A percentile compares a stretch with the other conserved stretches of the same genome.
Evolutionary conservation across 441 rosid genomes (phyloP).

Genomic region (Hypseocharis bilobata): DNA sequence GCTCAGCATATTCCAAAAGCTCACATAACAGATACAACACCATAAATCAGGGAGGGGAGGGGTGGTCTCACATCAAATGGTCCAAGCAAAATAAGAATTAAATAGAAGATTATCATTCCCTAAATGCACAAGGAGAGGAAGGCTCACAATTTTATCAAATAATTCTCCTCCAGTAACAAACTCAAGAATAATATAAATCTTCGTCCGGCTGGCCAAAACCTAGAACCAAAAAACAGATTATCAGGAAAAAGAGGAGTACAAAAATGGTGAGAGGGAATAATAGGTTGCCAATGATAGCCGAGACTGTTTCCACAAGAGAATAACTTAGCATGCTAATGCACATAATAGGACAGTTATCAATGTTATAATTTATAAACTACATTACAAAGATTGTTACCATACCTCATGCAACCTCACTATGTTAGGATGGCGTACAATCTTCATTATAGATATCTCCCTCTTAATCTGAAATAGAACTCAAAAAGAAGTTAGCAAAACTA

Average conservation of each 20-base stretch:
- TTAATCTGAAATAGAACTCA: conserved; percentile 44
- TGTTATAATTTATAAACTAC: neutral
- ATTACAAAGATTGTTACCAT: conserved; percentile 17
- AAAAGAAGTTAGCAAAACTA: conserved; percentile 8
- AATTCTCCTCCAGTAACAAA: conserved; percentile 86
- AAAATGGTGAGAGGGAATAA: conserved; percentile 6
- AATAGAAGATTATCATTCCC: neutral
- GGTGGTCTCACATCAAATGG: neutral
- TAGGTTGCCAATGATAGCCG: neutral
- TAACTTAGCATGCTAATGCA: neutral
- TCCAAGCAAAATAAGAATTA: neutral
- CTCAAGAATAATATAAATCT: conserved; percentile 82
- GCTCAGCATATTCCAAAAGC: neutral
- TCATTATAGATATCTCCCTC: conserved; percentile 91
- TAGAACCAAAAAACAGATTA: conserved; percentile 21
- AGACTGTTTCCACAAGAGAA: neutral
- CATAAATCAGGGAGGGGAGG: neutral
- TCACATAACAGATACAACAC: neutral
- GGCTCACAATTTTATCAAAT: conserved; percentile 72
- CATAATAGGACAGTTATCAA: neutral
- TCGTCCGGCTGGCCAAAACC: conserved; percentile 75
- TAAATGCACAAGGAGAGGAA: neutral
- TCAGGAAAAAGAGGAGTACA: neutral
- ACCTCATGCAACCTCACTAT: conserved; percentile 82
- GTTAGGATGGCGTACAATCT: conserved; percentile 85